These are phyloP conservation scores for Tuctoria greenei DNA, from an alignment of 176 grass and related monocot genomes.

Conservation along the genomic window DNA sequence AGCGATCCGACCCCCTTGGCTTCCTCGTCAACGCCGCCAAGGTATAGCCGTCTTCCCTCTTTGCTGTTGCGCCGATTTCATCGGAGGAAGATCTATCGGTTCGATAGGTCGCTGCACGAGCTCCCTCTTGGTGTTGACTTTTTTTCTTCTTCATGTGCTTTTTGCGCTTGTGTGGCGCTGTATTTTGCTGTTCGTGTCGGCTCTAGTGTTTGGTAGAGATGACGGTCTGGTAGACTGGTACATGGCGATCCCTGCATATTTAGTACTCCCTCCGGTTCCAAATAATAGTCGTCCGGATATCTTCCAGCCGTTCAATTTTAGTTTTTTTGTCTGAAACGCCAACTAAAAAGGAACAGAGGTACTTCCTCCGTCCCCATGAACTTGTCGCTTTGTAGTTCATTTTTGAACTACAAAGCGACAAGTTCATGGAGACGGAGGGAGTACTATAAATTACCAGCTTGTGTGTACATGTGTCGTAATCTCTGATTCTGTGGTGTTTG, in stretches of 20 bases:
- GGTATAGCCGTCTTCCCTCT: slow-evolving; percentile 8
- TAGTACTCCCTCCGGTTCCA: too few relatives aligned
- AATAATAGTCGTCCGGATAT: too few relatives aligned
- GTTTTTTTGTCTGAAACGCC: too few relatives aligned
- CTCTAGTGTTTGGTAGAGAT: background rate
- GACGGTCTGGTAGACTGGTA: background rate
- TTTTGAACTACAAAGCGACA: too few relatives aligned
- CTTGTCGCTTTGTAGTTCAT: too few relatives aligned
- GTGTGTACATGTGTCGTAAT: background rate
- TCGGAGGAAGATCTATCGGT: too few relatives aligned
- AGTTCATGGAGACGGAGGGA: too few relatives aligned
- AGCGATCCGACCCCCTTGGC: slow-evolving; percentile 26
- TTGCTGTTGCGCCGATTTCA: background rate
- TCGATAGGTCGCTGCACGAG: background rate
- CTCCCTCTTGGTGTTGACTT: background rate
- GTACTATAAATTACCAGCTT: too few relatives aligned
- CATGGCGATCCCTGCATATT: background rate
- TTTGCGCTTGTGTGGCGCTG: background rate
- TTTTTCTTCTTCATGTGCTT: slow-evolving; percentile 12
- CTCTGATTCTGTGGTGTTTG: background rate
- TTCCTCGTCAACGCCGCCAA: slow-evolving; percentile 7
- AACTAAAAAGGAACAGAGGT: too few relatives aligned
- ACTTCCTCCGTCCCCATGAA: too few relatives aligned
- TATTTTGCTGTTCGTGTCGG: background rate
- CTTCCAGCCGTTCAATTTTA: too few relatives aligned